A percentile compares a stretch with the other conserved stretches of the same genome.
phyloP scores from a whole-genome alignment of 306 rosid species.

The Alnus glutinosa region DNA sequence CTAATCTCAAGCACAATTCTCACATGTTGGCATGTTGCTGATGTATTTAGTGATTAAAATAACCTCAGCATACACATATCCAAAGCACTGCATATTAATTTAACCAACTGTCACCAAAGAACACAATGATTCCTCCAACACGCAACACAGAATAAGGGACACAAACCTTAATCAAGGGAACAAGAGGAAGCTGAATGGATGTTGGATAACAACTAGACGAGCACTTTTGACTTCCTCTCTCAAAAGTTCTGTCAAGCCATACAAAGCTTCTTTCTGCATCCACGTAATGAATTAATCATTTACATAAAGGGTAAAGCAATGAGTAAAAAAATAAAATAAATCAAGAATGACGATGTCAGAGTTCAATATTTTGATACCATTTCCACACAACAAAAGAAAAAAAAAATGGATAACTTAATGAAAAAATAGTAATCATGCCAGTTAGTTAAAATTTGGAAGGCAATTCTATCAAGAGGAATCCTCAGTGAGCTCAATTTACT shows the following conservation, averaged over 20 bases:
- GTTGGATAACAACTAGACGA: slow-evolving; percentile 91
- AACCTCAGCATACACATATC: no score
- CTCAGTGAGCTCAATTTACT: background rate
- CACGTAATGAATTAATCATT: slow-evolving; percentile 28
- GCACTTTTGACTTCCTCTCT: slow-evolving; percentile 73
- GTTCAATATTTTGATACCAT: background rate
- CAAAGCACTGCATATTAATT: background rate
- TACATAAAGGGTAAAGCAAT: slow-evolving; percentile 17
- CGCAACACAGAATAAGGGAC: slow-evolving; percentile 3
- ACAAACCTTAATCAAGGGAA: slow-evolving; percentile 82
- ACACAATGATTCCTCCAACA: background rate
- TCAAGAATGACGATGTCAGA: background rate
- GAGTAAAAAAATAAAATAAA: background rate
- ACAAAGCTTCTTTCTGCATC: slow-evolving; percentile 82
- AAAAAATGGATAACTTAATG: background rate
- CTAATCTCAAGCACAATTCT: no score
- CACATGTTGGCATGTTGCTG: no score
- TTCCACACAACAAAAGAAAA: background rate
- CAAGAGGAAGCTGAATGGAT: slow-evolving; percentile 89
- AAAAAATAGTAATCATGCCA: background rate
- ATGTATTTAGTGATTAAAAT: no score
- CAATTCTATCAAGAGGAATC: background rate
- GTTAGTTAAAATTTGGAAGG: background rate
- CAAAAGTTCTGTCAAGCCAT: slow-evolving; percentile 87
- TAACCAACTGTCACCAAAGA: background rate